Evolutionary conservation across 805 yeast genomes (phyloP).

Genomic region (Saccharomycopsis amapae): DNA sequence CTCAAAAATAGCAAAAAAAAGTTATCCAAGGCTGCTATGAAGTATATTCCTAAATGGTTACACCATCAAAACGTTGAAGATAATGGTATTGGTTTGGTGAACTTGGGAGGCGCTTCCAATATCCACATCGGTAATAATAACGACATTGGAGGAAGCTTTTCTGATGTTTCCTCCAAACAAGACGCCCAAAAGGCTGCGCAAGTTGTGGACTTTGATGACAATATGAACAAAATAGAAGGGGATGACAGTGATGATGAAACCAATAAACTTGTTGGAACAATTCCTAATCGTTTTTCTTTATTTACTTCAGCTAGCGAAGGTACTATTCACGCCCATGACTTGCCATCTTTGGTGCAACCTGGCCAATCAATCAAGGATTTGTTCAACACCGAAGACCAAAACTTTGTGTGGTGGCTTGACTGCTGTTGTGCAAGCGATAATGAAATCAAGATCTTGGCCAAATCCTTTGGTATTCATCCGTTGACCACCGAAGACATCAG

Average conservation of each 20-base stretch:
- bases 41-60: slow-evolving; percentile 16
- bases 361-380: slow-evolving; percentile 34
- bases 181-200: no score
- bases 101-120: not conserved
- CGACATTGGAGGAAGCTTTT: no score
- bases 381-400: slow-evolving; percentile 31
- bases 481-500: slow-evolving; percentile 96
- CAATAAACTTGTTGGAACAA: slow-evolving; percentile 16
- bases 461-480: slow-evolving; percentile 96
- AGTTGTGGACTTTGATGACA: not conserved
- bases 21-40: slow-evolving; percentile 15
- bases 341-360: slow-evolving; percentile 65
- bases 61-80: not conserved
- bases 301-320: slow-evolving; percentile 78
- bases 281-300: slow-evolving; percentile 78
- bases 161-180: not conserved
- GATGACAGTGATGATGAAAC: slow-evolving; percentile 3
- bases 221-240: not conserved
- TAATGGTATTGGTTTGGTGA: not conserved
- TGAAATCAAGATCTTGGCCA: slow-evolving; percentile 87
- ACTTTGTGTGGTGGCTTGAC: slow-evolving; percentile 86
- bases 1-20: slow-evolving; percentile 1
- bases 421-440: slow-evolving; percentile 91
- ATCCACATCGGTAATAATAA: not conserved
- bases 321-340: slow-evolving; percentile 83